Evolutionary conservation across 2,329 filamentous ascomycete genomes (phyloP).

Genomic region (Pseudogymnoascus sp.): DNA sequence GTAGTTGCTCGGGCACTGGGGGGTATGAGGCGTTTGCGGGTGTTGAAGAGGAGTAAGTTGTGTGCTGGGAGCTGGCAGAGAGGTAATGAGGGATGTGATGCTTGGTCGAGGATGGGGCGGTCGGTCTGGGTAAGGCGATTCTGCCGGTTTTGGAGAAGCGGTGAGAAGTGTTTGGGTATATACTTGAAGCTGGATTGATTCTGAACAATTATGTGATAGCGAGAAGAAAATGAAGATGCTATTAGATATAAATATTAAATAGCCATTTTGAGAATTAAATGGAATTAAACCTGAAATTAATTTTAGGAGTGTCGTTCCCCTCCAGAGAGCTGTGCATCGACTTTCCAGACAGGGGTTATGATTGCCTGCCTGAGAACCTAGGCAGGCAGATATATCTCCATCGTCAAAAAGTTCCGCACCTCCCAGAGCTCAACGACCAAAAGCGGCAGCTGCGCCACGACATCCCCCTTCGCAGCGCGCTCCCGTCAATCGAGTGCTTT

Average conservation of each 20-base stretch:
- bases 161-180: slow-evolving; percentile 7
- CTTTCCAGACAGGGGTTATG: background rate
- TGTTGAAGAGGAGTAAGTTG: background rate
- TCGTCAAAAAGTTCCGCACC: slow-evolving; percentile 5
- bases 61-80: background rate
- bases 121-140: background rate
- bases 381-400: background rate
- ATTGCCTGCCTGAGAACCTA: background rate
- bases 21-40: background rate
- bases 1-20: background rate
- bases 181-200: background rate
- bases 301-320: background rate
- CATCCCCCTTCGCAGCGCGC: background rate
- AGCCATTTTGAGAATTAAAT: background rate
- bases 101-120: slow-evolving; percentile 12
- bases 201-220: background rate
- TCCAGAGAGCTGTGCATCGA: background rate
- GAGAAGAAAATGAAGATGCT: background rate
- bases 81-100: background rate
- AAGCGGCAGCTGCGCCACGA: slow-evolving; percentile 4
- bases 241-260: background rate
- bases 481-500: background rate
- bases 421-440: slow-evolving; percentile 1
- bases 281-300: background rate
- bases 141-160: background rate